Conservation (phyloP, 176 grass and related monocot species). For the Oryza coarctata region DNA sequence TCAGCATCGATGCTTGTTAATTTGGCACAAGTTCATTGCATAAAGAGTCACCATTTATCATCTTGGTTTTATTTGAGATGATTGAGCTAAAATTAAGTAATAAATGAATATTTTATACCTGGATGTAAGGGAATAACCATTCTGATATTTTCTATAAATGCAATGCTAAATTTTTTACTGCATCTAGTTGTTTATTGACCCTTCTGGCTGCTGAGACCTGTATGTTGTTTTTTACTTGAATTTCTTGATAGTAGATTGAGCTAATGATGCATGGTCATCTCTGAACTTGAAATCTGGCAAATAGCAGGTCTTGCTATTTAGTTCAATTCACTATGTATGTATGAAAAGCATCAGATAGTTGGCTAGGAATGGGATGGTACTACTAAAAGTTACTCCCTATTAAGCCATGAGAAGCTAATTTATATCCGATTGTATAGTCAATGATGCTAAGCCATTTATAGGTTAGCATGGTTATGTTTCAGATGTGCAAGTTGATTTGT, state of each 20-base stretch:
- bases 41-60: neutral
- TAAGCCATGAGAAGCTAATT: neutral
- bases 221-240: neutral
- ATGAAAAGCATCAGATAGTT: slow-evolving; percentile 1
- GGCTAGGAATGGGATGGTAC: neutral
- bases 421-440: neutral
- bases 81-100: slow-evolving; percentile 7
- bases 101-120: neutral
- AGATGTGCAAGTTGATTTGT: neutral
- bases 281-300: neutral
- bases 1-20: neutral
- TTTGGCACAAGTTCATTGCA: slow-evolving; percentile 8
- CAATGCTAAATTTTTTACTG: neutral
- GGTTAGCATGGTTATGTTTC: neutral
- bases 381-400: neutral
- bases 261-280: neutral
- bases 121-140: neutral
- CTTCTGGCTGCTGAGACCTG: neutral
- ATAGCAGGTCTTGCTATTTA: neutral
- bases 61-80: slow-evolving; percentile 2
- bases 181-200: slow-evolving; percentile 3
- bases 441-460: slow-evolving; percentile 20
- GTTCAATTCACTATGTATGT: neutral
- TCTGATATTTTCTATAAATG: slow-evolving; percentile 21
- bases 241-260: neutral